Conservation (phyloP, 352 stramenopile genomes). For the Bremia lactucae region DNA sequence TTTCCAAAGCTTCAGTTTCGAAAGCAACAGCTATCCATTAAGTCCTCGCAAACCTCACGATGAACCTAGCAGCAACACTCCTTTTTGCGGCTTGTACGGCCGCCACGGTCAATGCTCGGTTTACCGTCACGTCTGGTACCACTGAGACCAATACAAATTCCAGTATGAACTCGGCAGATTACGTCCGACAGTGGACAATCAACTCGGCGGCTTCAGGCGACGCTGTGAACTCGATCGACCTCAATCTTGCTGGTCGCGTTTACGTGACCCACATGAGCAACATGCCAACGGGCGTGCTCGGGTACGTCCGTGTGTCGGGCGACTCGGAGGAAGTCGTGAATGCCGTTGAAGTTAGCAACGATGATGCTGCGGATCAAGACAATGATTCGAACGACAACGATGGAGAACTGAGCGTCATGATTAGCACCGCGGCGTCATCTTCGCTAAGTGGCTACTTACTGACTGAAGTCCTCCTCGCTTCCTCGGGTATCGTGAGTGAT, state of each 20-base stretch:
- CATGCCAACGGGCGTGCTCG: constrained; percentile 15
- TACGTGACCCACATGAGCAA: constrained; percentile 21
- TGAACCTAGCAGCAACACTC: constrained; percentile 11
- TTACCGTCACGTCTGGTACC: constrained; percentile 15
- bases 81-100: constrained; percentile 6
- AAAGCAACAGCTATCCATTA: too few relatives aligned
- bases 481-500: constrained; percentile 14
- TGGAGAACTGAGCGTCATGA: constrained; percentile 15
- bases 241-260: constrained; percentile 17
- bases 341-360: constrained; percentile 15
- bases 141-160: constrained; percentile 13
- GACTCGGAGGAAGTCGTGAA: constrained; percentile 19
- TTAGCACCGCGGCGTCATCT: constrained; percentile 10
- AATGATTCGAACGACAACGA: constrained; percentile 13
- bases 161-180: constrained; percentile 11
- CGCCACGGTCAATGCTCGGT: constrained; percentile 6
- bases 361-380: constrained; percentile 7
- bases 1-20: too few relatives aligned
- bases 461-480: constrained; percentile 22
- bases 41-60: too few relatives aligned
- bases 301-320: constrained; percentile 30
- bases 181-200: constrained; percentile 25
- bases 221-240: constrained; percentile 17
- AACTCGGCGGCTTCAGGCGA: constrained; percentile 3
- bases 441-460: constrained; percentile 19